Evolutionary conservation across 2,329 filamentous ascomycete genomes (phyloP).

Genomic region (Colletotrichum aenigma): DNA sequence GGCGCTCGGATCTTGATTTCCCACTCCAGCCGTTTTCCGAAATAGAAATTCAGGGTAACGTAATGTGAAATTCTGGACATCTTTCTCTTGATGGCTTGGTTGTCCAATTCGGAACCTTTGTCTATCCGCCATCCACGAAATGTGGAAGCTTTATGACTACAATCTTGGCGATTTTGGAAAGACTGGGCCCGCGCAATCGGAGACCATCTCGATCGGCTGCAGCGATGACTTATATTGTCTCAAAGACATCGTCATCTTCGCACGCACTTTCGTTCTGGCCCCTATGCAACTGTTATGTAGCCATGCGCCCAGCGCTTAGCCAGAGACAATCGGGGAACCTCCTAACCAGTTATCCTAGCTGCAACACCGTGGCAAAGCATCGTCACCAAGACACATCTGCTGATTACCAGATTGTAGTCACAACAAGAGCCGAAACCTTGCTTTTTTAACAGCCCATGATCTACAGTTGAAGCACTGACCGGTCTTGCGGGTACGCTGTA

Average conservation of each 20-base stretch:
- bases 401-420: background rate
- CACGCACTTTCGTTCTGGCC: background rate
- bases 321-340: background rate
- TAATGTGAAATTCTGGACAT: background rate
- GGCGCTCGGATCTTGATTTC: background rate
- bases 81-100: background rate
- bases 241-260: background rate
- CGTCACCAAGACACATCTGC: background rate
- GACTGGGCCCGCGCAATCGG: background rate
- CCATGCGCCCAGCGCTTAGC: background rate
- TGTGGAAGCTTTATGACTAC: background rate
- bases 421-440: background rate
- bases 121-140: background rate
- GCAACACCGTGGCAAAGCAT: background rate
- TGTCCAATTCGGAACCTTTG: background rate
- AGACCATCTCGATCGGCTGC: background rate
- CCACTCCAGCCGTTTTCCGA: background rate
- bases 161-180: background rate
- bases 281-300: background rate
- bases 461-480: background rate
- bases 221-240: background rate
- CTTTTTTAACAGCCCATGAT: background rate
- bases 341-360: background rate
- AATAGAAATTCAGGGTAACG: background rate
- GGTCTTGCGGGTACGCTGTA: background rate